Conservation (phyloP, 2,329 filamentous ascomycete species). For the Verticillium dahliae region DNA sequence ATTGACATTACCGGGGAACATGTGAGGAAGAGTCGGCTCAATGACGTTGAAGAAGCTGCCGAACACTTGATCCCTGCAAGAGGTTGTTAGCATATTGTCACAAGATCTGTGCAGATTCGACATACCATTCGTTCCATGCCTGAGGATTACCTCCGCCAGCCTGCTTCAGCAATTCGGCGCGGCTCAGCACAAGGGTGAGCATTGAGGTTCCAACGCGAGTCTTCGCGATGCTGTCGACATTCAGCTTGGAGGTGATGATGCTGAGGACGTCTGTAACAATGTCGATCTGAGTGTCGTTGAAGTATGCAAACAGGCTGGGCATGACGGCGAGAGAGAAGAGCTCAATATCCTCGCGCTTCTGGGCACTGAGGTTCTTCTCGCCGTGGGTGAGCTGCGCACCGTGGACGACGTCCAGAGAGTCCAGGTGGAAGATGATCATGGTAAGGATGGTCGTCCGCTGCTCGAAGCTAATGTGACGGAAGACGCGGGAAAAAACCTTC, state of each 20-base stretch:
- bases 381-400: slow-evolving; percentile 69
- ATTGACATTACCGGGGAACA: slow-evolving; percentile 89
- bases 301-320: slow-evolving; percentile 81
- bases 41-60: slow-evolving; percentile 81
- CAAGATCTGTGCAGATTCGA: slow-evolving; percentile 3
- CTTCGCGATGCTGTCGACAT: slow-evolving; percentile 76
- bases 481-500: slow-evolving; percentile 89
- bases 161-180: slow-evolving; percentile 89
- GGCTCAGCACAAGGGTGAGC: slow-evolving; percentile 88
- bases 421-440: slow-evolving; percentile 90
- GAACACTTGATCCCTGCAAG: slow-evolving; percentile 64
- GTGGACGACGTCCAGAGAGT: slow-evolving; percentile 83
- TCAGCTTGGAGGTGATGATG: slow-evolving; percentile 68
- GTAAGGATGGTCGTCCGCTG: slow-evolving; percentile 93
- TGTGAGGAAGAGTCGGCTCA: slow-evolving; percentile 73
- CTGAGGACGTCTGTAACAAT: slow-evolving; percentile 88
- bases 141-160: slow-evolving; percentile 62
- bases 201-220: slow-evolving; percentile 85
- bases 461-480: slow-evolving; percentile 85
- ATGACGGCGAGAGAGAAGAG: slow-evolving; percentile 84
- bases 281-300: slow-evolving; percentile 83
- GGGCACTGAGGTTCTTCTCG: slow-evolving; percentile 64
- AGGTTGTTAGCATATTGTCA: not conserved
- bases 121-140: slow-evolving; percentile 75
- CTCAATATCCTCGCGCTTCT: slow-evolving; percentile 85